Conservation (phyloP, 306 rosid genomes). For the Castanea mollissima region DNA sequence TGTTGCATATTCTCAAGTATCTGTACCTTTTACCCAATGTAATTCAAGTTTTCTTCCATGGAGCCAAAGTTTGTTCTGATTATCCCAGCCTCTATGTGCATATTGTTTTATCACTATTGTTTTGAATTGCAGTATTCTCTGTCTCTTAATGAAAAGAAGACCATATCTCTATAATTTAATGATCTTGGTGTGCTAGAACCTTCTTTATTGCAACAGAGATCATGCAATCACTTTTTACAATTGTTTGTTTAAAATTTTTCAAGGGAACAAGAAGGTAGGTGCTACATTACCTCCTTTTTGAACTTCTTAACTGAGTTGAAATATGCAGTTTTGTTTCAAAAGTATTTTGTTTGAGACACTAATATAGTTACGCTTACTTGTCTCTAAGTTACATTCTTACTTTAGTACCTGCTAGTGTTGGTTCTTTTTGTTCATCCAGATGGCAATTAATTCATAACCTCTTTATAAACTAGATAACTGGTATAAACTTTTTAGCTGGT, state of each 20-base stretch:
- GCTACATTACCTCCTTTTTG: neutral
- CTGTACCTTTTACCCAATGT: neutral
- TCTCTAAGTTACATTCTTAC: neutral
- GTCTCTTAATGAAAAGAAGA: neutral
- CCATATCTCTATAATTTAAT: neutral
- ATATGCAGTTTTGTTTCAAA: neutral
- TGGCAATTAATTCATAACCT: neutral
- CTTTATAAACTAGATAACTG: neutral
- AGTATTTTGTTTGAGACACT: neutral
- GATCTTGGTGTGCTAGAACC: neutral
- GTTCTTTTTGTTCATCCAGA: neutral
- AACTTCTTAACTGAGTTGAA: neutral
- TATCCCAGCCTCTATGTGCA: neutral
- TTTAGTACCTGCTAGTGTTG: neutral
- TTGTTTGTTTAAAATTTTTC: neutral
- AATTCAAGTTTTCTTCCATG: neutral
- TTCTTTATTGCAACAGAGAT: neutral
- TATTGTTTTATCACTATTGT: neutral
- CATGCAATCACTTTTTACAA: neutral
- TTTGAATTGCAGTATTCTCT: neutral
- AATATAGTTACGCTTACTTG: neutral
- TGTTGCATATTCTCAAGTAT: neutral
- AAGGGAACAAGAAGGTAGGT: conserved; percentile 7
- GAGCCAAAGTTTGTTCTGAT: neutral
- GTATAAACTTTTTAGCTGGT: conserved; percentile 15